Evolutionary conservation across 2,329 filamentous ascomycete genomes (phyloP).

Genomic region (Penicillium sumatraense): DNA sequence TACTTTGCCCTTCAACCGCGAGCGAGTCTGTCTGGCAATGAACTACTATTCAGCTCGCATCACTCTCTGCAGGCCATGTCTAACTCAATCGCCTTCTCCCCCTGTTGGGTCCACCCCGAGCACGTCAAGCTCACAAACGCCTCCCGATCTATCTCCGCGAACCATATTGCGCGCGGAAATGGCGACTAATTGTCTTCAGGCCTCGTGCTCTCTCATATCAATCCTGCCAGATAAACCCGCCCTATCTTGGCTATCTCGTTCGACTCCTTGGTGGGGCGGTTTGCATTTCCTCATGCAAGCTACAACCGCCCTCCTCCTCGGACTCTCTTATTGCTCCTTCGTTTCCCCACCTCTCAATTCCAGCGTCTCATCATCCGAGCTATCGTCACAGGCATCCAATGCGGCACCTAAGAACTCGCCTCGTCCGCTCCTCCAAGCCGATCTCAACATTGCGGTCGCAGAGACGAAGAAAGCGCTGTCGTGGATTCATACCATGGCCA

Average conservation of each 20-base stretch:
- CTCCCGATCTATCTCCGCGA: not conserved
- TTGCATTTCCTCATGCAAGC: constrained; percentile 51
- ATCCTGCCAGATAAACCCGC: constrained; percentile 44
- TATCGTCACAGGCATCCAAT: constrained; percentile 21
- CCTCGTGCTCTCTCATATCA: constrained; percentile 42
- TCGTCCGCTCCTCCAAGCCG: constrained; percentile 25
- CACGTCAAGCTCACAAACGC: not conserved
- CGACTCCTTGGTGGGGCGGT: constrained; percentile 49
- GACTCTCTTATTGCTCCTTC: constrained; percentile 32
- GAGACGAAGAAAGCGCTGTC: constrained; percentile 41
- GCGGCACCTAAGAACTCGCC: not conserved
- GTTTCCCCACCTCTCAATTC: not conserved
- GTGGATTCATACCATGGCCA: constrained; percentile 43
- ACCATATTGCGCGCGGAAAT: constrained; percentile 24
- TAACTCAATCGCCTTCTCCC: constrained; percentile 36
- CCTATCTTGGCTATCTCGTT: constrained; percentile 36
- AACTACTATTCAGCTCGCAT: constrained; percentile 47
- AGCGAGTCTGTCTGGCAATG: constrained; percentile 44
- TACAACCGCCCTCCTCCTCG: constrained; percentile 45
- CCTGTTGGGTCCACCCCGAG: not conserved
- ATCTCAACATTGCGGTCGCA: constrained; percentile 27
- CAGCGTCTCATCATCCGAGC: constrained; percentile 5
- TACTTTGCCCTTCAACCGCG: constrained; percentile 27
- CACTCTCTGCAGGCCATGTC: constrained; percentile 47
- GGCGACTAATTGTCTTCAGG: constrained; percentile 43